Percentiles rank a stretch among this genome's conserved stretches.
These are phyloP conservation scores for Orbilia oligospora DNA, from an alignment of 2,329 filamentous ascomycete genomes.

Conservation along the genomic window DNA sequence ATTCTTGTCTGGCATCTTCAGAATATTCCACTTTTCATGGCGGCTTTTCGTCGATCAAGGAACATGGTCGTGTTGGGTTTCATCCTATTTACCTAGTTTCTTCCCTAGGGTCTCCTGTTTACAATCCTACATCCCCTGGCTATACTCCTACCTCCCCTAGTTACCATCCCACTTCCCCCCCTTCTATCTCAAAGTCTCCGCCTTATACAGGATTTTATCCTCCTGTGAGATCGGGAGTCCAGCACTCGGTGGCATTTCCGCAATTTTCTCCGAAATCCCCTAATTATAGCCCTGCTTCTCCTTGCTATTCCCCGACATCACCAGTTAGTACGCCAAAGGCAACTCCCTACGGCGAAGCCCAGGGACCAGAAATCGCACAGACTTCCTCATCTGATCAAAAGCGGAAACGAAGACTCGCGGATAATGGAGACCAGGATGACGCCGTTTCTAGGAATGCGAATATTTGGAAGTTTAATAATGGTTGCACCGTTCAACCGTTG, in stretches of 20 bases:
- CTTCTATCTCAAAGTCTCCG: not conserved
- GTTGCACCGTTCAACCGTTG: not conserved
- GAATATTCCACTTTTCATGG: not conserved
- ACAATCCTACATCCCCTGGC: not conserved
- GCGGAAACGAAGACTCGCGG: constrained; percentile 9
- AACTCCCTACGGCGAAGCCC: not conserved
- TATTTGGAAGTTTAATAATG: not conserved
- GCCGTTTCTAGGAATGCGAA: not conserved
- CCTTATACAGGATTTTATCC: not conserved
- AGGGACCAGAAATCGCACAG: constrained; percentile 1
- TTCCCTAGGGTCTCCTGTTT: not conserved
- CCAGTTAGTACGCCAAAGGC: not conserved
- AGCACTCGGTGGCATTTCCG: not conserved
- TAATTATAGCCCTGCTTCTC: not conserved
- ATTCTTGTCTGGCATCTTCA: not conserved
- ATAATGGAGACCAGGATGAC: constrained; percentile 4
- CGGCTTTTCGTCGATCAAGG: not conserved
- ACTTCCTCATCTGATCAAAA: constrained; percentile 15
- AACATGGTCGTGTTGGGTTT: too few species aligned
- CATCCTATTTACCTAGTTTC: not conserved
- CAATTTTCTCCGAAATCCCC: constrained; percentile 11
- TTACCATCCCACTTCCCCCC: constrained; percentile 7
- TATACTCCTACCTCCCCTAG: not conserved
- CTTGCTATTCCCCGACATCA: constrained; percentile 6
- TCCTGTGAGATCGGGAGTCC: not conserved